Conservation (phyloP, 495 filamentous ascomycete genomes). For the Chaetomidium leptoderma region DNA sequence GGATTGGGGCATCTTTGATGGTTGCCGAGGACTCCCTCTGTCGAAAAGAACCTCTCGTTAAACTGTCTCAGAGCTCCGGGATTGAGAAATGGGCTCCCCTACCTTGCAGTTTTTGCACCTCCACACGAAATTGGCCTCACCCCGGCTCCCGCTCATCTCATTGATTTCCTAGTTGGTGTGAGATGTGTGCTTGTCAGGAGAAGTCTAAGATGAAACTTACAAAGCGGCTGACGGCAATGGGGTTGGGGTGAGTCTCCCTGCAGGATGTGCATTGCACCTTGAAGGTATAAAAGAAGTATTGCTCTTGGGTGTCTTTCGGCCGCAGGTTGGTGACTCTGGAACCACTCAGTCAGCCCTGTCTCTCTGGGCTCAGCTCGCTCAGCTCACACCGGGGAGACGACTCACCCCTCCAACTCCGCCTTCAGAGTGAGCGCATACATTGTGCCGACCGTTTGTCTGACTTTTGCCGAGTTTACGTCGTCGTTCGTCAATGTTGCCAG, state of each 20-base stretch:
- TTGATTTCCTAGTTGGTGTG: constrained; percentile 61
- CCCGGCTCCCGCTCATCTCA: constrained; percentile 83
- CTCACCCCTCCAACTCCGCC: constrained; percentile 70
- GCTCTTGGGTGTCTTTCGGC: constrained; percentile 73
- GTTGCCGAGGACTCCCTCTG: constrained; percentile 58
- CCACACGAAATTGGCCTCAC: constrained; percentile 98
- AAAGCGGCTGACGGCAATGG: constrained; percentile 80
- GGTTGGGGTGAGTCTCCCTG: constrained; percentile 83
- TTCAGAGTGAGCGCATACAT: constrained; percentile 79
- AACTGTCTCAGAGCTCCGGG: background rate
- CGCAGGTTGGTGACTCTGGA: constrained; percentile 83
- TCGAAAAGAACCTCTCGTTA: background rate
- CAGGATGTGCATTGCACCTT: constrained; percentile 95
- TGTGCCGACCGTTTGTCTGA: background rate
- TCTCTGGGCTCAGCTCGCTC: background rate
- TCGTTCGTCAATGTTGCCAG: background rate
- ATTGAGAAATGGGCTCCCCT: background rate
- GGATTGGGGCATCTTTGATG: constrained; percentile 64
- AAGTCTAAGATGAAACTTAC: constrained; percentile 50
- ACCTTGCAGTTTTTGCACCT: constrained; percentile 90
- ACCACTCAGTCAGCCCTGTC: background rate
- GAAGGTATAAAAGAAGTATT: constrained; percentile 92
- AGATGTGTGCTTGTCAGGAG: background rate
- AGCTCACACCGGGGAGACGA: constrained; percentile 12
- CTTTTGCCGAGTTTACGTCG: background rate